Base-by-base conservation (phyloP, 495 filamentous ascomycete species). In the Daldinia grandis region DNA sequence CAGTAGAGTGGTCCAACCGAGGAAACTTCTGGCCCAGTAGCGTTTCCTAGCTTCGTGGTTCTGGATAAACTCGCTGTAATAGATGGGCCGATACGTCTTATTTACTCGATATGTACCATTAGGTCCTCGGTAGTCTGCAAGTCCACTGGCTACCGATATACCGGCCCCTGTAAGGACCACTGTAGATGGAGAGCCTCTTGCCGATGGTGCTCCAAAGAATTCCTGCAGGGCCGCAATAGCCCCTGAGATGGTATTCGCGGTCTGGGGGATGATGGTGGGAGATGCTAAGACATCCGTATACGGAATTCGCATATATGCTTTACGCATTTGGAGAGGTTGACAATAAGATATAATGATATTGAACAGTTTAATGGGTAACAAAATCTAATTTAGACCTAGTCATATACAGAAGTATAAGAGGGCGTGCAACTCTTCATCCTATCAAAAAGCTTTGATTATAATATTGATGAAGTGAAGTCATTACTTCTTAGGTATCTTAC, bases 1-100 rank as follows among this genome's bases (percentile, higher is more conserved):
- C 69, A 90, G 77, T 71, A 98, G 81, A 19, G 85, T 91, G 15
- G 91, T 88, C 94, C 94, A 99, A 10, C 95, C 95, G 21, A 99
- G 82, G 76, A 94, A 99, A 78, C 92, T 96, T 14, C 95, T 83
- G 5, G 95, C 95, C 95, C 95, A 99, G 81, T 99, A 99, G 64
- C 95, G 82, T 80, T 98, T 96, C 60, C 95, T 84, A 17, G 93
- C 91, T 76, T 95, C 93, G 81, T 99, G 95, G 66, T 81, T 90
- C 42, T 85, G 78, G 28, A 90, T 68, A 76, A 98, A 99, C 74
- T 99, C 95, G 79, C 92, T 87, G 79, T 89, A 96, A 80, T 97
- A 99, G 70, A 97, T 95, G 15, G 95, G 95, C 25, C 91, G 88
- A 76, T 97, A 97, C 3, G 86, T 88, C 76, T 89, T 91, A 81